Conservation (phyloP, 805 yeast genomes). For the Yarrowia sp. region DNA sequence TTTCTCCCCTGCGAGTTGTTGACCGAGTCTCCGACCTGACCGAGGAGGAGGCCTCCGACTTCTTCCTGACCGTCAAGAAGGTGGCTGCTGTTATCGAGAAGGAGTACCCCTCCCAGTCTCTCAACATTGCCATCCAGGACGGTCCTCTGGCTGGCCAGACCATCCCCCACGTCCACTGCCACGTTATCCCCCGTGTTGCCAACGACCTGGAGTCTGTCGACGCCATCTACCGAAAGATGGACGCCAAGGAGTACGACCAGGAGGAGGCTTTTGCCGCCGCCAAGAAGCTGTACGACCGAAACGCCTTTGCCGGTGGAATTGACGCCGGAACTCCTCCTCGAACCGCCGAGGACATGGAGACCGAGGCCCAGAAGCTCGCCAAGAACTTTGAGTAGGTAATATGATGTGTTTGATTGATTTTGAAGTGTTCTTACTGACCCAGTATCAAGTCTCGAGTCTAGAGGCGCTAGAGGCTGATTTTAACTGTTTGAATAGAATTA, state of each 20-base stretch:
- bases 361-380: constrained; percentile 61
- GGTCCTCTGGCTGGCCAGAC: constrained; percentile 96
- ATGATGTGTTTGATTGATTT: not conserved
- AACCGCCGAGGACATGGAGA: constrained; percentile 60
- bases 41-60: constrained; percentile 68
- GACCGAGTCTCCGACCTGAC: constrained; percentile 67
- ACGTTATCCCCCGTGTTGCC: constrained; percentile 75
- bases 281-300: constrained; percentile 31
- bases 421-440: not conserved
- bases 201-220: constrained; percentile 66
- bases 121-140: constrained; percentile 92
- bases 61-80: constrained; percentile 69
- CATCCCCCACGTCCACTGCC: constrained; percentile 94
- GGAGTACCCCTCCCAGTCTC: constrained; percentile 72
- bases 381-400: constrained; percentile 31
- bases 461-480: not conserved
- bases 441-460: not conserved
- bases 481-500: not conserved
- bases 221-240: constrained; percentile 66
- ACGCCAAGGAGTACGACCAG: constrained; percentile 51
- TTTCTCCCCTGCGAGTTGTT: constrained; percentile 76
- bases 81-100: constrained; percentile 65
- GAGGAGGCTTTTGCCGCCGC: constrained; percentile 39
- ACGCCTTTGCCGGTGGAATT: constrained; percentile 19
- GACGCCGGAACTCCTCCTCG: constrained; percentile 50